A percentile compares a stretch with the other conserved stretches of the same genome.
These are phyloP conservation scores for Cocos nucifera DNA, from an alignment of 176 grass and related monocot genomes.

Conservation along the genomic window DNA sequence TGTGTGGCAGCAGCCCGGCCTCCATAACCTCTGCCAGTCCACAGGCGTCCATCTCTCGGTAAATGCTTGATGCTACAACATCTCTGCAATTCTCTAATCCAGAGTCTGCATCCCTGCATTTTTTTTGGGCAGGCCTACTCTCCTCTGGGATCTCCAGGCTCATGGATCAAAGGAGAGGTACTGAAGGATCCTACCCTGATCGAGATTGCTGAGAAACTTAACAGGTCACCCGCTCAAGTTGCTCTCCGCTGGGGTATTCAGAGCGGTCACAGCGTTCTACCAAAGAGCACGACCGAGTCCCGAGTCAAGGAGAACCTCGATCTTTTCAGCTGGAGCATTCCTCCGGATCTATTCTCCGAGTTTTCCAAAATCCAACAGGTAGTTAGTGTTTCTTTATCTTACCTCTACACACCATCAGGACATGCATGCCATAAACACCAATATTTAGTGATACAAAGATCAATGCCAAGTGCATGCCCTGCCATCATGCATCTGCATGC, in stretches of 20 bases:
- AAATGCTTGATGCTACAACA: too few relatives aligned
- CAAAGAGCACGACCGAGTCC: conserved; percentile 46
- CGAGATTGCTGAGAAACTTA: conserved; percentile 34
- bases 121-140: conserved; percentile 37
- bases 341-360: conserved; percentile 34
- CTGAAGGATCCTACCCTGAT: conserved; percentile 35
- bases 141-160: conserved; percentile 53
- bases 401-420: too few relatives aligned
- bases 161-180: conserved; percentile 31
- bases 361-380: conserved; percentile 50
- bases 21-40: conserved; percentile 36
- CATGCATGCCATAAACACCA: too few relatives aligned
- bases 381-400: background rate
- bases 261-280: conserved; percentile 55
- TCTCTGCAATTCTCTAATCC: background rate
- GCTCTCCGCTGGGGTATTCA: conserved; percentile 54
- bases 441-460: too few relatives aligned
- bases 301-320: conserved; percentile 44
- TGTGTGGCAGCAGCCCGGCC: conserved; percentile 30
- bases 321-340: conserved; percentile 53
- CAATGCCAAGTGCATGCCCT: too few relatives aligned
- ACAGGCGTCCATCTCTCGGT: conserved; percentile 56
- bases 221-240: conserved; percentile 56
- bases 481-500: too few relatives aligned
- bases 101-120: background rate